A percentile compares a stretch with the other conserved stretches of the same genome.
Conservation (phyloP, 2,329 filamentous ascomycete species). For the Colletotrichum sp. region DNA sequence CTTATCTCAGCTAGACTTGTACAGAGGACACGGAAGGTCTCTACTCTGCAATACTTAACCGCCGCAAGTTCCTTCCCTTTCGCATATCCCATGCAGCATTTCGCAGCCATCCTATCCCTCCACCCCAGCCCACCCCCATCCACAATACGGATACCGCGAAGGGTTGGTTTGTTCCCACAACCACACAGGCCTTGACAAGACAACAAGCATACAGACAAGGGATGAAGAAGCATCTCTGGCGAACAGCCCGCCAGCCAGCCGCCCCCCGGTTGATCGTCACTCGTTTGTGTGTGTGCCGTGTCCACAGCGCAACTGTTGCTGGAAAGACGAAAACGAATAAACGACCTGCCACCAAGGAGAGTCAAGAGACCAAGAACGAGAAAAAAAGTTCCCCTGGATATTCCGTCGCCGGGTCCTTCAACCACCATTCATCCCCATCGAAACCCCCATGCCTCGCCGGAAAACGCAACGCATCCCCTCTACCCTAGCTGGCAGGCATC, state of each 20-base stretch:
- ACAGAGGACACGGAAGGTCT: not conserved
- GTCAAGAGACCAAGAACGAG: not conserved
- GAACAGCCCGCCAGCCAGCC: not conserved
- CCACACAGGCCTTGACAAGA: slow-evolving; percentile 7
- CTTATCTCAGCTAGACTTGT: not conserved
- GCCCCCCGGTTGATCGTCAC: not conserved
- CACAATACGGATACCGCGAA: not conserved
- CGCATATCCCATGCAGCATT: slow-evolving; percentile 6
- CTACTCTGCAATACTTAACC: not conserved
- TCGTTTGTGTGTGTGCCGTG: not conserved
- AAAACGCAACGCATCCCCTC: not conserved
- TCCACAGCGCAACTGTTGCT: not conserved
- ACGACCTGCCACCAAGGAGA: not conserved
- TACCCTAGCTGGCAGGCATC: not conserved
- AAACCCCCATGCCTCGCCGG: not conserved
- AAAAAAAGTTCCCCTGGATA: not conserved
- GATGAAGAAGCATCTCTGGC: not conserved
- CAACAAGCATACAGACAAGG: not conserved
- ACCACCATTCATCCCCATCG: not conserved
- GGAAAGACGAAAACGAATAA: not conserved
- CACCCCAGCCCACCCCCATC: not conserved
- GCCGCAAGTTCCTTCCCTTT: slow-evolving; percentile 16
- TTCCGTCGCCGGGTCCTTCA: not conserved
- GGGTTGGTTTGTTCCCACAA: not conserved
- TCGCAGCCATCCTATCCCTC: not conserved